A percentile compares a stretch with the other conserved stretches of the same genome.
phyloP scores from a whole-genome alignment of 768 basidiomycete genomes.

The Serendipita indica region DNA sequence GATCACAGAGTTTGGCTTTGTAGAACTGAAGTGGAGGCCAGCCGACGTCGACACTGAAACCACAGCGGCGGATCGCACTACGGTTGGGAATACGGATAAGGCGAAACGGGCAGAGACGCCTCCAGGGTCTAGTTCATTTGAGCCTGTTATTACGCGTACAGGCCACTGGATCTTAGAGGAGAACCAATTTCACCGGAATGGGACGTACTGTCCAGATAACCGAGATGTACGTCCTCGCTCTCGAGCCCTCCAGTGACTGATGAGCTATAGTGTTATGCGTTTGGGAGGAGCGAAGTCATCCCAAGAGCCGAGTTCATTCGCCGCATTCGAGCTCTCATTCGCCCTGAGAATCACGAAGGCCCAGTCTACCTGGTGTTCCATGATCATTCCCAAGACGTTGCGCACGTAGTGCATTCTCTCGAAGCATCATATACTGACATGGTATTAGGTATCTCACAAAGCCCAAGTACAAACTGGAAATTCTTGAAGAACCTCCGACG shows the following conservation, averaged over 20 bases:
- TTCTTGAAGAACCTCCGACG: slow-evolving; percentile 36
- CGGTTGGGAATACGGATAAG: background rate
- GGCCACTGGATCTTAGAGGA: slow-evolving; percentile 56
- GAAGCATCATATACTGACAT: no score
- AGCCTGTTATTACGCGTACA: slow-evolving; percentile 25
- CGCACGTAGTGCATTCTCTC: slow-evolving; percentile 28
- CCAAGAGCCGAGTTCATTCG: slow-evolving; percentile 36
- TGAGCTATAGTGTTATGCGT: slow-evolving; percentile 21
- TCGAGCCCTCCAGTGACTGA: background rate
- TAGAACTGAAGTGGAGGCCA: slow-evolving; percentile 35
- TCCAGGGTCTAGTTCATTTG: background rate
- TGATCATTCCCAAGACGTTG: slow-evolving; percentile 61
- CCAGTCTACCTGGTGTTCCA: slow-evolving; percentile 73
- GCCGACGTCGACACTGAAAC: background rate
- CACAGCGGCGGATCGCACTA: background rate
- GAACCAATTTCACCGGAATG: slow-evolving; percentile 40
- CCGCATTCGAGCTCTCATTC: slow-evolving; percentile 35
- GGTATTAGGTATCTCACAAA: slow-evolving; percentile 7
- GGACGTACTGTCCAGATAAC: slow-evolving; percentile 46
- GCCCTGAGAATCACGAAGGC: slow-evolving; percentile 21
- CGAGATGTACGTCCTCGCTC: slow-evolving; percentile 34
- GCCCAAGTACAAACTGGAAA: slow-evolving; percentile 26
- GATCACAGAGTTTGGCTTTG: slow-evolving; percentile 78
- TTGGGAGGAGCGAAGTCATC: slow-evolving; percentile 46
- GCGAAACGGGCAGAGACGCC: background rate